Evolutionary conservation across 352 stramenopile species (phyloP).

Genomic region (Saprolegnia parasitica): DNA sequence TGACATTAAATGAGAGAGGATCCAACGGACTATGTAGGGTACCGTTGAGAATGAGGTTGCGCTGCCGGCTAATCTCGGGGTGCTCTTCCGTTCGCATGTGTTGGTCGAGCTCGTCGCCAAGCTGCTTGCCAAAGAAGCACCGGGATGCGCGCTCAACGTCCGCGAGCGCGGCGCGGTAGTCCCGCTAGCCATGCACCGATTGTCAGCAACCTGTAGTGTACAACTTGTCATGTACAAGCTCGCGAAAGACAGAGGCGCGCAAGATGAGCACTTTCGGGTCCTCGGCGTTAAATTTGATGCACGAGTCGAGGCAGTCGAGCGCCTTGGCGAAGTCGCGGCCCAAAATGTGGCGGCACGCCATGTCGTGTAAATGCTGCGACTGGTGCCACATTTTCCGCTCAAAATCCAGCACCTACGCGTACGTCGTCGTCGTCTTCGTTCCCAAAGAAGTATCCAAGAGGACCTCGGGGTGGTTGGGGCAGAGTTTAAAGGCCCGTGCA

Average conservation of each 20-base stretch:
- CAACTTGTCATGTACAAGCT: slow-evolving; percentile 33
- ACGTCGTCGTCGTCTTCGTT: no score
- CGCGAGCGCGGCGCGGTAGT: slow-evolving; percentile 21
- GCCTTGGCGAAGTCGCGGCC: slow-evolving; percentile 45
- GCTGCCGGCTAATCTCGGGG: slow-evolving; percentile 59
- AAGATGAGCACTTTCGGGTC: slow-evolving; percentile 68
- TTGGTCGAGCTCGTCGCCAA: slow-evolving; percentile 34
- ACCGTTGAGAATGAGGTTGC: slow-evolving; percentile 68
- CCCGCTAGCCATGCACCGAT: background rate
- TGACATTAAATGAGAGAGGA: no score
- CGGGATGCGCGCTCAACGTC: slow-evolving; percentile 24
- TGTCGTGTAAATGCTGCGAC: slow-evolving; percentile 65
- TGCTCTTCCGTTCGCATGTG: slow-evolving; percentile 36
- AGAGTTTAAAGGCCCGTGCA: slow-evolving; percentile 45
- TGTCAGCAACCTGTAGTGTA: background rate
- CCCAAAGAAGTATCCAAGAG: slow-evolving; percentile 39
- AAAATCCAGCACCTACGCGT: slow-evolving; percentile 29
- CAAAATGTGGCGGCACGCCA: slow-evolving; percentile 54
- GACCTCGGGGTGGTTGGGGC: slow-evolving; percentile 64
- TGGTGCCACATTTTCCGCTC: slow-evolving; percentile 59
- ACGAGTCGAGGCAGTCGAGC: slow-evolving; percentile 61
- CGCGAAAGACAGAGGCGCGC: slow-evolving; percentile 56
- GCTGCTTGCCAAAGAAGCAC: slow-evolving; percentile 17
- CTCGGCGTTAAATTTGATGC: slow-evolving; percentile 58
- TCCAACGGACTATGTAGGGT: slow-evolving; percentile 44